These are phyloP conservation scores for Picochlorum sp. DNA, from an alignment of 139 green algal genomes.

Conservation along the genomic window DNA sequence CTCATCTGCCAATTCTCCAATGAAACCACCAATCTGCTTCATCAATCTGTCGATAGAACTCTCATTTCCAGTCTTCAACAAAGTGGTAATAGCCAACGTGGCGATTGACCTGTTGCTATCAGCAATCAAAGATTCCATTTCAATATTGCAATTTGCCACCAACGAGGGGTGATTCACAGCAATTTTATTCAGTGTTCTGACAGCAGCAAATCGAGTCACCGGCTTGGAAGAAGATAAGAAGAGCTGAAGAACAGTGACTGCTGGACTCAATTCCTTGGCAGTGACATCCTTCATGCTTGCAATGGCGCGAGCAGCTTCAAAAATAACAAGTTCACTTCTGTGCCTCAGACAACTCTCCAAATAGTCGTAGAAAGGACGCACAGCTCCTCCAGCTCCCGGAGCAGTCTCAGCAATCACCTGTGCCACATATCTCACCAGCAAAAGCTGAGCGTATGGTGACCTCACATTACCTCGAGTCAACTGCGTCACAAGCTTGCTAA, in stretches of 20 bases:
- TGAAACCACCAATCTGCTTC: slow-evolving; percentile 97
- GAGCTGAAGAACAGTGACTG: slow-evolving; percentile 96
- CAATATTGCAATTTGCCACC: slow-evolving; percentile 98
- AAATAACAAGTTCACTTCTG: slow-evolving; percentile 68
- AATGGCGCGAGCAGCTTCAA: slow-evolving; percentile 95
- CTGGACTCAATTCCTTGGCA: slow-evolving; percentile 81
- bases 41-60: slow-evolving; percentile 92
- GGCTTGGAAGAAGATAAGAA: slow-evolving; percentile 95
- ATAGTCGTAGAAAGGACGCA: slow-evolving; percentile 94
- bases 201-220: slow-evolving; percentile 88
- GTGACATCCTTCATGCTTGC: slow-evolving; percentile 83
- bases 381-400: slow-evolving; percentile 37
- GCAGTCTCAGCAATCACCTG: slow-evolving; percentile 62
- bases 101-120: slow-evolving; percentile 93
- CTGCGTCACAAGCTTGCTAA: slow-evolving; percentile 94
- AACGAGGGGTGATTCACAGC: slow-evolving; percentile 88
- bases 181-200: slow-evolving; percentile 89
- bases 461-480: slow-evolving; percentile 72
- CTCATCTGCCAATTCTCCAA: slow-evolving; percentile 95
- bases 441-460: slow-evolving; percentile 89
- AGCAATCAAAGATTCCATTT: slow-evolving; percentile 96
- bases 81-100: slow-evolving; percentile 97
- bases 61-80: slow-evolving; percentile 99
- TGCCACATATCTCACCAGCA: slow-evolving; percentile 88
- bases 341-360: slow-evolving; percentile 93